Conservation (phyloP, 83 land plant genomes). For the Picea engelmannii region DNA sequence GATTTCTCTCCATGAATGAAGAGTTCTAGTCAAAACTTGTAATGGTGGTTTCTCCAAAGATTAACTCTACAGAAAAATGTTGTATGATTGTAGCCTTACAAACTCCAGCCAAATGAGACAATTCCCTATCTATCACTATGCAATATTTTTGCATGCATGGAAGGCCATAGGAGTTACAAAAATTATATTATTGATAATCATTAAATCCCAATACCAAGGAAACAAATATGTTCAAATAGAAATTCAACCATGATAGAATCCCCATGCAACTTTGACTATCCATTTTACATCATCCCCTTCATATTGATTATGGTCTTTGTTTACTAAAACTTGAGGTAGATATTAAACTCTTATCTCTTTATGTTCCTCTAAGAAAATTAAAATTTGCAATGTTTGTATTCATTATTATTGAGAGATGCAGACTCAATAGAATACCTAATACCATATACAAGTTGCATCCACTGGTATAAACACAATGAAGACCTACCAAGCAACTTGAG, state of each 20-base stretch:
- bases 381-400: neutral
- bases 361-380: neutral
- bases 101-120: slow-evolving; percentile 51
- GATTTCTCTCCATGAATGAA: slow-evolving; percentile 61
- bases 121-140: slow-evolving; percentile 66
- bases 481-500: slow-evolving; percentile 23
- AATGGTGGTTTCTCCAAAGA: slow-evolving; percentile 64
- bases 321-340: neutral
- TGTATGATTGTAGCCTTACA: slow-evolving; percentile 72
- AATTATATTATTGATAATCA: neutral
- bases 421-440: slow-evolving; percentile 15
- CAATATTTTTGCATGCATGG: slow-evolving; percentile 51
- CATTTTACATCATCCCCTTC: neutral
- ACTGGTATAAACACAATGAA: slow-evolving; percentile 20
- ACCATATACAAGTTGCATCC: slow-evolving; percentile 11
- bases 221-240: neutral
- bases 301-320: neutral
- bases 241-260: neutral
- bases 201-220: neutral
- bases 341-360: neutral
- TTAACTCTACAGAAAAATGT: slow-evolving; percentile 61
- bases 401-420: neutral
- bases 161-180: neutral
- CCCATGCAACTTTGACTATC: neutral
- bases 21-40: slow-evolving; percentile 76